phyloP scores from a whole-genome alignment of 1,284 basidiomycete genomes.

The Leccinum solheimii region DNA sequence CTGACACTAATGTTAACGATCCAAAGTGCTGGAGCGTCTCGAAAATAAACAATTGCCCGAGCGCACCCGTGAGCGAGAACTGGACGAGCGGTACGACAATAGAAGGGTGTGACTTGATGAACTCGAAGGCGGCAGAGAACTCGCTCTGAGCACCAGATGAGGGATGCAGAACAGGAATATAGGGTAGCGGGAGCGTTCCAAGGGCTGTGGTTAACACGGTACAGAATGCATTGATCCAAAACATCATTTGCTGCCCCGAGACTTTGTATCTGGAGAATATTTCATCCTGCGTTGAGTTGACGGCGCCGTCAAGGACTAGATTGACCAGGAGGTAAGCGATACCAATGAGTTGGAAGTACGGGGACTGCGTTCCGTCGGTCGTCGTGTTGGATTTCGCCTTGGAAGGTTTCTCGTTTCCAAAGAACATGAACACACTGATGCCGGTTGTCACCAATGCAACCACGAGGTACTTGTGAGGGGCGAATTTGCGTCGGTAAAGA shows the following conservation, averaged over 20 bases:
- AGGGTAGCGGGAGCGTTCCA: conserved; percentile 68
- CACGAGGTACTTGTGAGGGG: conserved; percentile 92
- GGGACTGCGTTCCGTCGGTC: conserved; percentile 30
- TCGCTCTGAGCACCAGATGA: conserved; percentile 61
- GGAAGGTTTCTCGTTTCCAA: conserved; percentile 61
- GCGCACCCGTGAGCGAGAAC: conserved; percentile 88
- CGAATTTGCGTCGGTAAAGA: conserved; percentile 87
- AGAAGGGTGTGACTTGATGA: conserved; percentile 78
- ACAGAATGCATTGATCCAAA: conserved; percentile 91
- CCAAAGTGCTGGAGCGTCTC: conserved; percentile 97
- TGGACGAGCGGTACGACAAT: conserved; percentile 78
- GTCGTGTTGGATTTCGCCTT: conserved; percentile 43
- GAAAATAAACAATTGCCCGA: conserved; percentile 98
- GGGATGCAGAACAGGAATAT: conserved; percentile 76
- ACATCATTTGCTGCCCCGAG: conserved; percentile 99
- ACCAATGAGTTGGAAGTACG: conserved; percentile 61
- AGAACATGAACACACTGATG: conserved; percentile 95
- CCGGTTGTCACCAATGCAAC: conserved; percentile 91
- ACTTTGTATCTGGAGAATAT: conserved; percentile 82
- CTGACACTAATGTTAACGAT: conserved; percentile 88
- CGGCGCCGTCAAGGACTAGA: conserved; percentile 88
- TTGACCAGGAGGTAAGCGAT: conserved; percentile 80
- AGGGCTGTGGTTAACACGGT: conserved; percentile 68
- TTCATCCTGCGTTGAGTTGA: conserved; percentile 98
- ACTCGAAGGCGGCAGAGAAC: conserved; percentile 68